A percentile compares a stretch with the other conserved stretches of the same genome.
phyloP scores from a whole-genome alignment of 2,329 filamentous ascomycete genomes.

The Beauveria australis region DNA sequence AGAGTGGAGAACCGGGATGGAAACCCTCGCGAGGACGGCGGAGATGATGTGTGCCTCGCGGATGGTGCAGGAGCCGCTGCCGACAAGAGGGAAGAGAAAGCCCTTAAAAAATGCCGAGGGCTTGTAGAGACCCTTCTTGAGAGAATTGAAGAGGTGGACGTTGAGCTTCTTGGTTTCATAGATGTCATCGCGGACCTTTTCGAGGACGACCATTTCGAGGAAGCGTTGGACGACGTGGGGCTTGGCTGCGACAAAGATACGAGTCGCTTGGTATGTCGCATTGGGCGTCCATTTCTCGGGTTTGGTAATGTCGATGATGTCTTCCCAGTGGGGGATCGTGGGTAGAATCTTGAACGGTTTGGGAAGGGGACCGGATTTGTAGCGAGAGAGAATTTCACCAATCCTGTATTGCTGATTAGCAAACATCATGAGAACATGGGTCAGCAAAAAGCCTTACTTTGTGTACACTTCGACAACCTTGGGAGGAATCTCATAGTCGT shows the following conservation, averaged over 20 bases:
- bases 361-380: slow-evolving; percentile 91
- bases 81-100: slow-evolving; percentile 82
- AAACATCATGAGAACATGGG: slow-evolving; percentile 12
- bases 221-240: slow-evolving; percentile 75
- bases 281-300: slow-evolving; percentile 71
- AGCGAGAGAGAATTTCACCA: slow-evolving; percentile 79
- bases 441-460: slow-evolving; percentile 46
- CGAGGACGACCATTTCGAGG: slow-evolving; percentile 77
- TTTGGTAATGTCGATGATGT: slow-evolving; percentile 74
- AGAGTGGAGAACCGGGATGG: slow-evolving; percentile 84
- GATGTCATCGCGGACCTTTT: slow-evolving; percentile 88
- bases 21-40: slow-evolving; percentile 74
- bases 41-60: slow-evolving; percentile 88
- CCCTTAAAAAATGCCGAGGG: slow-evolving; percentile 96
- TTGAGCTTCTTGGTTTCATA: slow-evolving; percentile 91
- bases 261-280: slow-evolving; percentile 76
- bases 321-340: slow-evolving; percentile 83
- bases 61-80: slow-evolving; percentile 78
- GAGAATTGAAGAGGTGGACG: slow-evolving; percentile 83
- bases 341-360: slow-evolving; percentile 98
- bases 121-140: slow-evolving; percentile 91
- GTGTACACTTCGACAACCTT: slow-evolving; percentile 93
- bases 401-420: slow-evolving; percentile 42
- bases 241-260: slow-evolving; percentile 83
- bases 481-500: slow-evolving; percentile 77